Evolutionary conservation across 768 basidiomycete genomes (phyloP), one percentile per base, ranked within the genome.

Genomic region (Termitomyces sp.): DNA sequence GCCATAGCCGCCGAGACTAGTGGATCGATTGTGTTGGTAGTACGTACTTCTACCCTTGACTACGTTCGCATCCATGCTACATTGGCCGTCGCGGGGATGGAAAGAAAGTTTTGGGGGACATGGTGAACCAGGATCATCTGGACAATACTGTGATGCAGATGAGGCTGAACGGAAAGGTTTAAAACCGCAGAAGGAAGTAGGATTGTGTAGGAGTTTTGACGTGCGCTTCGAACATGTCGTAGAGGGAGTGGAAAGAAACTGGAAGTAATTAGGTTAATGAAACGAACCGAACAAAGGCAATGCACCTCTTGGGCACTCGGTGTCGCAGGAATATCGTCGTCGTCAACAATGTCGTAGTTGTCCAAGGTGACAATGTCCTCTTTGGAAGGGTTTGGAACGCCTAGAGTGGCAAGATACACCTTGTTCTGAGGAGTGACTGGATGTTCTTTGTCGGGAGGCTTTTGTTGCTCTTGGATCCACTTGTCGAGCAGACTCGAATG

Each of bases 381-480:
- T 52, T 56, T 57, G 3, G 59, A 47, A 57, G 54, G 40, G 58
- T 44, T 64, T 43, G 21, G 61, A 59, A 54, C 63, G 54, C 16
- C 63, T 52, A 44, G 14, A 66, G 25, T 34, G 57, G 75, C 74
- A 49, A 78, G 66, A 58, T 72, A 75, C 3, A 75, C 70, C 63
- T 73, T 70, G 51, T 66, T 68, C 16, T 65, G 67, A 21, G 73
- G 66, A 19, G 68, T 60, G 21, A 65, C 40, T 59, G 42, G 51
- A 54, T 30, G 64, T 58, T 27, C 59, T 34, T 50, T 52, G 59
- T 59, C 44, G 37, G 60, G 42, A 53, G 52, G 66, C 43, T 56
- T 57, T 43, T 78, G 78, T 64, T 81, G 80, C 51, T 81, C 79
- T 52, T 73, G 67, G 47, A 82, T 80, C 80, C 80, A 83, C 62